Evolutionary conservation across 2,329 filamentous ascomycete genomes (phyloP).

Genomic region (Alternaria infectoria): DNA sequence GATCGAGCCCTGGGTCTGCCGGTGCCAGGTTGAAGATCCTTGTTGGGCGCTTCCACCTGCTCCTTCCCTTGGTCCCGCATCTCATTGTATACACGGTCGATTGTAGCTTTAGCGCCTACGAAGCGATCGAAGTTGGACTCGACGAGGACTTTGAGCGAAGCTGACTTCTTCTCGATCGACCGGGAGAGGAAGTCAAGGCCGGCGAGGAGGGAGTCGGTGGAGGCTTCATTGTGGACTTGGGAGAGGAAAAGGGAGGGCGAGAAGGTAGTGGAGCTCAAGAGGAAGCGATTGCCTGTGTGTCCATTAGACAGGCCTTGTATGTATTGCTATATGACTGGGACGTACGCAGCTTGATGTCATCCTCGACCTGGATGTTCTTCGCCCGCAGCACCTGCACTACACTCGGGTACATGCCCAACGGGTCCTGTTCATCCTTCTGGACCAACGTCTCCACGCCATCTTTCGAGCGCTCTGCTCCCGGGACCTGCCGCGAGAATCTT

Average conservation of each 20-base stretch:
- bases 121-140: conserved; percentile 99
- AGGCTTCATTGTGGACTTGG: conserved; percentile 85
- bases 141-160: conserved; percentile 92
- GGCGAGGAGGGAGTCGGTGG: conserved; percentile 78
- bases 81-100: conserved; percentile 98
- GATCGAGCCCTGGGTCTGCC: conserved; percentile 72
- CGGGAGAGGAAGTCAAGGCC: conserved; percentile 86
- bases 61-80: conserved; percentile 78
- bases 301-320: conserved; percentile 10
- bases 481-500: conserved; percentile 71
- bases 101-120: conserved; percentile 94
- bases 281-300: conserved; percentile 79
- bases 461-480: conserved; percentile 71
- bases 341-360: conserved; percentile 78
- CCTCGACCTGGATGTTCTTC: conserved; percentile 79
- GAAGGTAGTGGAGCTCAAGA: conserved; percentile 94
- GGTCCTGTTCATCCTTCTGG: conserved; percentile 90
- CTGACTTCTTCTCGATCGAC: conserved; percentile 97
- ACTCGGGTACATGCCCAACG: conserved; percentile 84
- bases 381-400: conserved; percentile 81
- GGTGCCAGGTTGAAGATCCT: conserved; percentile 64
- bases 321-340: conserved; percentile 28
- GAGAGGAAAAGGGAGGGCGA: conserved; percentile 91
- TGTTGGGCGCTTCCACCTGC: conserved; percentile 20
- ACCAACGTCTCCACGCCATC: conserved; percentile 78